Evolutionary conservation across 352 stramenopile species (phyloP).

Genomic region (Phytopythium sindhum): DNA sequence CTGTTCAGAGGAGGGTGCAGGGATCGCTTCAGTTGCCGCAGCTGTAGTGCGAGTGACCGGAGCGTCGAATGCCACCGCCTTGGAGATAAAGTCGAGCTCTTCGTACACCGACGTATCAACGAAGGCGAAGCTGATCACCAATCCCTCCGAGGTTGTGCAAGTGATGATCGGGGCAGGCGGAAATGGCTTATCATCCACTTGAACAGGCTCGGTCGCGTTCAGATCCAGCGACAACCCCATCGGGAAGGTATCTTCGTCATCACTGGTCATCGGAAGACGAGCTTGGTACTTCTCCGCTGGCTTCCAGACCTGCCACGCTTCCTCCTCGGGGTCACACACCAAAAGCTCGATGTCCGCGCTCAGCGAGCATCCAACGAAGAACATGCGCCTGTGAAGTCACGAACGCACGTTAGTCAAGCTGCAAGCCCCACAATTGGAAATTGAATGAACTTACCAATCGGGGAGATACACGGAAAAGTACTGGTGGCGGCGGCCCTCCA

Average conservation of each 20-base stretch:
- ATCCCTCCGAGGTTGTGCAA: conserved; percentile 54
- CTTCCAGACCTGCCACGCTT: conserved; percentile 73
- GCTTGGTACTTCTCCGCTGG: conserved; percentile 72
- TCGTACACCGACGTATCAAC: conserved; percentile 57
- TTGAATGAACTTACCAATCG: conserved; percentile 39
- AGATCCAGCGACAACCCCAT: conserved; percentile 56
- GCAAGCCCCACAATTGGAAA: not conserved
- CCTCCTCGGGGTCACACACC: conserved; percentile 52
- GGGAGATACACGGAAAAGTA: conserved; percentile 63
- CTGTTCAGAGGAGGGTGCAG: not conserved
- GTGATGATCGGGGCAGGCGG: conserved; percentile 49
- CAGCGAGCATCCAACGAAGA: conserved; percentile 74
- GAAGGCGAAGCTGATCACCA: conserved; percentile 67
- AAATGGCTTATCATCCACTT: conserved; percentile 48
- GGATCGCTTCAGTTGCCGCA: not conserved
- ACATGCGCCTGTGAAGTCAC: conserved; percentile 50
- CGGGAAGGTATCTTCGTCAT: conserved; percentile 69
- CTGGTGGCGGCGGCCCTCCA: conserved; percentile 50
- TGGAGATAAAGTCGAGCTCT: conserved; percentile 42
- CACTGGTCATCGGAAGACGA: conserved; percentile 60
- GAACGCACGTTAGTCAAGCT: conserved; percentile 6
- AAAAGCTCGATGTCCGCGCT: conserved; percentile 79
- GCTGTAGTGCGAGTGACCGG: conserved; percentile 12
- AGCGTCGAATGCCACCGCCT: conserved; percentile 19
- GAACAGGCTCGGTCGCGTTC: conserved; percentile 42